These are phyloP conservation scores for Blastobotrys proliferans DNA, from an alignment of 1,139 yeast species.

Conservation along the genomic window DNA sequence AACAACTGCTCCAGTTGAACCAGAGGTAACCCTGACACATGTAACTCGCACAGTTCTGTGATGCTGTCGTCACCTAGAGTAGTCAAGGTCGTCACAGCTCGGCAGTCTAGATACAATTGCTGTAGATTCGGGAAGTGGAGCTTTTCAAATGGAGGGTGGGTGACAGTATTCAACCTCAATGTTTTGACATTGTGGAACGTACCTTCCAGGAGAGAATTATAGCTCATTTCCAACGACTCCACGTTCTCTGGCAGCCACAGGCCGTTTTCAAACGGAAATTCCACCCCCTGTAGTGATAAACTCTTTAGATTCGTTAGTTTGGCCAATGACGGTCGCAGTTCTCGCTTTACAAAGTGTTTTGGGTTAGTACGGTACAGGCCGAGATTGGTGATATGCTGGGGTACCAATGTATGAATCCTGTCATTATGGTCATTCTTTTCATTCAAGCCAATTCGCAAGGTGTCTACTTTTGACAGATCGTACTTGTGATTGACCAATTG, in stretches of 20 bases:
- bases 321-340: conserved; percentile 2
- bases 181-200: conserved; percentile 7
- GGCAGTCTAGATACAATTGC: conserved; percentile 6
- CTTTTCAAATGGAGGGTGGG: conserved; percentile 7
- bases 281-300: conserved; percentile 10
- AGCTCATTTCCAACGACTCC: conserved; percentile 4
- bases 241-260: conserved; percentile 9
- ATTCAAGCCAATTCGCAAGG: conserved; percentile 1
- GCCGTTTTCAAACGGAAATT: conserved; percentile 6
- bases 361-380: conserved; percentile 6
- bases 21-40: not conserved
- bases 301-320: conserved; percentile 1
- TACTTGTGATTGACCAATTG: not conserved
- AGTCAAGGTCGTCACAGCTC: not conserved
- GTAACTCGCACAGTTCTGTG: conserved; percentile 1
- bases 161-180: conserved; percentile 6
- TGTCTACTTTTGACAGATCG: not conserved
- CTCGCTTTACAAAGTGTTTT: conserved; percentile 3
- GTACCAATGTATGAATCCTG: conserved; percentile 4
- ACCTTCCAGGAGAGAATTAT: conserved; percentile 3
- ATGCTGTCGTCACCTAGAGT: conserved; percentile 2
- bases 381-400: not conserved
- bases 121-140: conserved; percentile 7
- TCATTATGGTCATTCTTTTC: conserved; percentile 1
- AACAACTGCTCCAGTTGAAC: not conserved